These are phyloP conservation scores for Schizothecium vesticola DNA, from an alignment of 495 filamentous ascomycete species.

Conservation along the genomic window DNA sequence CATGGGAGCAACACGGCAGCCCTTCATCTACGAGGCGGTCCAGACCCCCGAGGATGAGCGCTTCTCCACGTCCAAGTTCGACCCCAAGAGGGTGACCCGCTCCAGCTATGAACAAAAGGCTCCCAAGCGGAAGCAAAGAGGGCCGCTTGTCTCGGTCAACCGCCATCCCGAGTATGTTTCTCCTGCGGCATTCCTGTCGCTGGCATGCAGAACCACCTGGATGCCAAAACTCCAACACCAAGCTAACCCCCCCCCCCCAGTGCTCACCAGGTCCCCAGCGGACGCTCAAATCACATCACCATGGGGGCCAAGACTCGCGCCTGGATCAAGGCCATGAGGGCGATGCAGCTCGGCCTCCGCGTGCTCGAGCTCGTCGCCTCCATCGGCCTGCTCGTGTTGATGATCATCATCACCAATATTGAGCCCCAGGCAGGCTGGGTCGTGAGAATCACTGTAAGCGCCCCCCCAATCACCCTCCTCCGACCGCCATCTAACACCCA, in stretches of 20 bases:
- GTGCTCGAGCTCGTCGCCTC: slow-evolving; percentile 60
- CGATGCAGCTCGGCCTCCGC: slow-evolving; percentile 61
- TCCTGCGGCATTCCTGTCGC: background rate
- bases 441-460: slow-evolving; percentile 66
- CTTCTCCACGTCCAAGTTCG: slow-evolving; percentile 56
- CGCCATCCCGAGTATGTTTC: slow-evolving; percentile 70
- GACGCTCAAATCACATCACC: slow-evolving; percentile 36
- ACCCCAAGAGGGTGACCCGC: slow-evolving; percentile 76
- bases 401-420: slow-evolving; percentile 67
- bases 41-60: slow-evolving; percentile 36
- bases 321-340: slow-evolving; percentile 59
- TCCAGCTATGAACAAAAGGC: slow-evolving; percentile 59
- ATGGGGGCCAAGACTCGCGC: slow-evolving; percentile 67
- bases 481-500: background rate
- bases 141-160: slow-evolving; percentile 72
- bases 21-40: slow-evolving; percentile 69
- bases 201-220: background rate
- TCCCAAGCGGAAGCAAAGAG: slow-evolving; percentile 62
- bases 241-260: slow-evolving; percentile 13
- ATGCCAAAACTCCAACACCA: slow-evolving; percentile 10
- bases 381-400: slow-evolving; percentile 62
- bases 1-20: slow-evolving; percentile 60
- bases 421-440: slow-evolving; percentile 62
- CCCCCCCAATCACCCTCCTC: background rate
- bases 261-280: slow-evolving; percentile 27